phyloP scores from a whole-genome alignment of 805 yeast species.

The Candida multigemmis region DNA sequence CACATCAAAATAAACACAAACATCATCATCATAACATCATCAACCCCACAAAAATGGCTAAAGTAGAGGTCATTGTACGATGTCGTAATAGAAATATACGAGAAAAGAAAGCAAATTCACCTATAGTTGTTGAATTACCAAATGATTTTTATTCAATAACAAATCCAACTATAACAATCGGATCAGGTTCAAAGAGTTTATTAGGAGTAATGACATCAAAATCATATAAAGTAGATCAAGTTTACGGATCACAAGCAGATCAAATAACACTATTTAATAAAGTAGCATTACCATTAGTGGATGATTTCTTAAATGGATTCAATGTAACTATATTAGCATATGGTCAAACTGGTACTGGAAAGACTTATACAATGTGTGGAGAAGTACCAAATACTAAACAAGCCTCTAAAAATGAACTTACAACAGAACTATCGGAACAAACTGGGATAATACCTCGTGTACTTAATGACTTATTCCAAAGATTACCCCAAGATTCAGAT shows the following conservation, averaged over 20 bases:
- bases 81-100: constrained; percentile 42
- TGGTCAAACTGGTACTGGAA: constrained; percentile 86
- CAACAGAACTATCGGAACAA: constrained; percentile 8
- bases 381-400: constrained; percentile 11
- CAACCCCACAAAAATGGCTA: too few species aligned
- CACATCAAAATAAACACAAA: too few species aligned
- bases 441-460: constrained; percentile 56
- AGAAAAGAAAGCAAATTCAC: constrained; percentile 36
- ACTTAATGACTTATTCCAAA: constrained; percentile 40
- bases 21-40: too few species aligned
- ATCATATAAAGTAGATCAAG: constrained; percentile 68
- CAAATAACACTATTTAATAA: constrained; percentile 59
- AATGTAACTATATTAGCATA: constrained; percentile 76
- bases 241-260: constrained; percentile 75
- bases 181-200: constrained; percentile 3
- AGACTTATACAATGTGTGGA: constrained; percentile 69
- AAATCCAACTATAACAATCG: constrained; percentile 14
- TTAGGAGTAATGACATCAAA: constrained; percentile 14
- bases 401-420: constrained; percentile 1
- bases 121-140: constrained; percentile 40
- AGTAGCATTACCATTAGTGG: constrained; percentile 64
- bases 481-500: constrained; percentile 33
- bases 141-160: constrained; percentile 17
- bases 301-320: constrained; percentile 51
- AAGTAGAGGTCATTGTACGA: constrained; percentile 45